Evolutionary conservation across 345 rosid species (phyloP).

Genomic region (Salix dunnii): DNA sequence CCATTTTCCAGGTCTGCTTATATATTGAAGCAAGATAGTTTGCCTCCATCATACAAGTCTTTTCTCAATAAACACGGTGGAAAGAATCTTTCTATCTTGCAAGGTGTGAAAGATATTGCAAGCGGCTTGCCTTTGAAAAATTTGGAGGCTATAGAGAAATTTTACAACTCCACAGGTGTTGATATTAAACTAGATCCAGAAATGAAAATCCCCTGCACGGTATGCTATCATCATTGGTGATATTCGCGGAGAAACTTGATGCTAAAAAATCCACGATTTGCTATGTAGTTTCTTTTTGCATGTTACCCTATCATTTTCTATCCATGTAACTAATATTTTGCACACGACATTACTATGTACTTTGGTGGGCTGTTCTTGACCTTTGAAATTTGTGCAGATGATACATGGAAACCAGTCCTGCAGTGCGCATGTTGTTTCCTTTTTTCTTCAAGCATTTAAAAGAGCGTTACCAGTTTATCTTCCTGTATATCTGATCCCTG

Average conservation of each 20-base stretch:
- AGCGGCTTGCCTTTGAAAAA: slow-evolving; percentile 59
- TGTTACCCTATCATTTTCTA: too few relatives aligned
- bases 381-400: slow-evolving; percentile 52
- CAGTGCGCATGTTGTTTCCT: slow-evolving; percentile 53
- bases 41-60: slow-evolving; percentile 88
- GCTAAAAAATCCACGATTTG: neutral
- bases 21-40: slow-evolving; percentile 79
- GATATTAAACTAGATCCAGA: slow-evolving; percentile 70
- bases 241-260: neutral
- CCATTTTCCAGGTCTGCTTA: slow-evolving; percentile 71
- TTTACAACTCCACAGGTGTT: slow-evolving; percentile 66
- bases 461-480: slow-evolving; percentile 89
- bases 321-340: too few relatives aligned
- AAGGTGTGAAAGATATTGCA: slow-evolving; percentile 76
- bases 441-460: slow-evolving; percentile 71
- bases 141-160: slow-evolving; percentile 60
- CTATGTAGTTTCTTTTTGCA: neutral
- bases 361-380: slow-evolving; percentile 10
- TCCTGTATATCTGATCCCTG: slow-evolving; percentile 89
- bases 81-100: slow-evolving; percentile 59
- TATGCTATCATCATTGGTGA: slow-evolving; percentile 22
- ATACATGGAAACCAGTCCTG: slow-evolving; percentile 87
- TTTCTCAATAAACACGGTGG: slow-evolving; percentile 89
- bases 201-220: slow-evolving; percentile 85
- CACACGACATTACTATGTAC: neutral